These are phyloP conservation scores for Melocanna baccifera DNA, from an alignment of 176 grass and related monocot genomes.

Conservation along the genomic window DNA sequence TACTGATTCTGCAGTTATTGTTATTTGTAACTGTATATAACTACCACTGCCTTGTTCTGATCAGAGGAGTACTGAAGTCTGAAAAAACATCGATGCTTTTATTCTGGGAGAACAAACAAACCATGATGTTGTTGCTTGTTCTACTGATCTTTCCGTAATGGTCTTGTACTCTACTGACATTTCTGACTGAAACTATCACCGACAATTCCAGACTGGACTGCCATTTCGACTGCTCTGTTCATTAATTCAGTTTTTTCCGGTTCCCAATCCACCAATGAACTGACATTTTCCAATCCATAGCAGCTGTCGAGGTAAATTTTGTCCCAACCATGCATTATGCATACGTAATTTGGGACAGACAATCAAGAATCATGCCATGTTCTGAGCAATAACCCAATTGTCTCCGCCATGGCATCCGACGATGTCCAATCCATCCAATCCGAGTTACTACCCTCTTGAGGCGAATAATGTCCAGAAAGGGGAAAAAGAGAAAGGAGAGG, in stretches of 20 bases:
- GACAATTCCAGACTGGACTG: conserved; percentile 16
- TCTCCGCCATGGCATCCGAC: conserved; percentile 23
- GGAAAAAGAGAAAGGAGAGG: background rate
- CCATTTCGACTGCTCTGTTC: background rate
- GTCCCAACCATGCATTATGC: background rate
- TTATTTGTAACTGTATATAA: background rate
- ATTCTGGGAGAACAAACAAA: background rate
- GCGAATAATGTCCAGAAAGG: conserved; percentile 24
- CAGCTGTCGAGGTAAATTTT: background rate
- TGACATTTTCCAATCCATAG: background rate
- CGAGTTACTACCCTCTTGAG: background rate
- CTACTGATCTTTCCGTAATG: conserved; percentile 4
- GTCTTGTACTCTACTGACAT: background rate
- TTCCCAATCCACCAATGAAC: background rate
- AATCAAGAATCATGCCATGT: conserved; percentile 46
- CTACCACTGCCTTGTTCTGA: background rate
- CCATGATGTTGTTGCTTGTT: background rate
- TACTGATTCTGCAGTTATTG: background rate
- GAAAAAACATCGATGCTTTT: background rate
- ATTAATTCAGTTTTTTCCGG: background rate
- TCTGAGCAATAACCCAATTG: conserved; percentile 28
- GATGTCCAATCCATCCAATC: conserved; percentile 17
- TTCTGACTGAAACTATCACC: conserved; percentile 21
- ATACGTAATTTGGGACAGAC: background rate
- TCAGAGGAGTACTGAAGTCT: background rate